phyloP scores from a whole-genome alignment of 75 land plant genomes.

The Adiantum capillusveneris region DNA sequence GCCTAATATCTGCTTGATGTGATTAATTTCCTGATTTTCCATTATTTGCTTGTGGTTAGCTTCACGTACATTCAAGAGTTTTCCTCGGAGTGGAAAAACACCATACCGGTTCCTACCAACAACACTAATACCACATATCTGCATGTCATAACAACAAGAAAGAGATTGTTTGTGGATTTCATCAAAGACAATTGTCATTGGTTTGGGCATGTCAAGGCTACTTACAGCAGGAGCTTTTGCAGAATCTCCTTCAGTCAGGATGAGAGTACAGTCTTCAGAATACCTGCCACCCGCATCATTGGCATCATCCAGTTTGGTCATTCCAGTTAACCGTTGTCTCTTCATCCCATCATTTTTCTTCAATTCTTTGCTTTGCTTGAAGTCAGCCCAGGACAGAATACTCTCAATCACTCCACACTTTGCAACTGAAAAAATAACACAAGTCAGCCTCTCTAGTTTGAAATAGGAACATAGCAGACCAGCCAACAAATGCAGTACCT shows the following conservation, averaged over 20 bases:
- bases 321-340: conserved; percentile 47
- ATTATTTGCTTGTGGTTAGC: conserved; percentile 69
- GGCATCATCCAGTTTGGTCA: conserved; percentile 87
- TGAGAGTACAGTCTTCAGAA: conserved; percentile 84
- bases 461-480: no score
- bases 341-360: conserved; percentile 97
- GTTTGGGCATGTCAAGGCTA: conserved; percentile 20
- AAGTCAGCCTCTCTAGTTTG: no score
- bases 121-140: conserved; percentile 91
- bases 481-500: conserved; percentile 31
- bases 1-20: conserved; percentile 83
- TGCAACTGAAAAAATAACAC: conserved; percentile 37
- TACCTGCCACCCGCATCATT: conserved; percentile 89
- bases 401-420: conserved; percentile 86
- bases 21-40: conserved; percentile 78
- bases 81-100: conserved; percentile 89
- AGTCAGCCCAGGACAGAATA: conserved; percentile 86
- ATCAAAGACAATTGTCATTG: no score
- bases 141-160: conserved; percentile 3
- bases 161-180: neutral
- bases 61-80: conserved; percentile 91
- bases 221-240: conserved; percentile 98
- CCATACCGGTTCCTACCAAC: conserved; percentile 88
- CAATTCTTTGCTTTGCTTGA: conserved; percentile 90
- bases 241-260: conserved; percentile 98